These are phyloP conservation scores for Moesziomyces aphidis DNA, from an alignment of 1,284 basidiomycete species.

Conservation along the genomic window DNA sequence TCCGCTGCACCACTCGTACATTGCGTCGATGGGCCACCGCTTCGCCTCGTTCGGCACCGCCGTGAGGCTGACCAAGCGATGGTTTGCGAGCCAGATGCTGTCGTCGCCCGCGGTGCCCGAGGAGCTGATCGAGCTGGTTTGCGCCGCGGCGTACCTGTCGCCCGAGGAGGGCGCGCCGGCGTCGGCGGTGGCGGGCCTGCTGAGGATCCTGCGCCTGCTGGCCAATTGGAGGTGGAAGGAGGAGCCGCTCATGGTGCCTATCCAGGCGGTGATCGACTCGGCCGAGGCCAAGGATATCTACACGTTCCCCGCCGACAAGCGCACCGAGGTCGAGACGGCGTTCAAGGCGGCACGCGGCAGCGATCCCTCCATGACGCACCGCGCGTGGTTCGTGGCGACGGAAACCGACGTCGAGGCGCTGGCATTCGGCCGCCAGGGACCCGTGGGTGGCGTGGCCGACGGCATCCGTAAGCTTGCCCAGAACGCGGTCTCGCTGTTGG, in stretches of 20 bases:
- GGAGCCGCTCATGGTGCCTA: conserved; percentile 72
- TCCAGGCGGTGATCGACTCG: conserved; percentile 62
- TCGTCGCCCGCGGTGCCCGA: conserved; percentile 76
- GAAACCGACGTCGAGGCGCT: conserved; percentile 80
- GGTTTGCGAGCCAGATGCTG: conserved; percentile 91
- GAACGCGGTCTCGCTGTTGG: conserved; percentile 45
- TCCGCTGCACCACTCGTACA: conserved; percentile 85
- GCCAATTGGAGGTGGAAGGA: conserved; percentile 81
- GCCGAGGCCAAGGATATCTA: conserved; percentile 48
- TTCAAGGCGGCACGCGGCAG: conserved; percentile 69
- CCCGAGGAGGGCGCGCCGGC: conserved; percentile 67
- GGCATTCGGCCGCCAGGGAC: conserved; percentile 75
- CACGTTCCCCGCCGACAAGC: conserved; percentile 70
- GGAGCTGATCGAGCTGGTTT: conserved; percentile 86
- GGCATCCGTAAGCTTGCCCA: conserved; percentile 53
- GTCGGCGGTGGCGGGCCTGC: conserved; percentile 77
- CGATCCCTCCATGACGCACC: conserved; percentile 66
- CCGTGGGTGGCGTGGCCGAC: conserved; percentile 53
- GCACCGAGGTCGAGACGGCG: conserved; percentile 74
- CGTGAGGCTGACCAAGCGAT: conserved; percentile 88
- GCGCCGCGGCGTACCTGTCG: conserved; percentile 74
- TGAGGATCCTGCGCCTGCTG: conserved; percentile 79
- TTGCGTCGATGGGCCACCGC: conserved; percentile 83
- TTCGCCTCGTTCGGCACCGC: conserved; percentile 85
- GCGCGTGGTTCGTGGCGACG: conserved; percentile 85